Evolutionary conservation across 345 rosid species (phyloP).

Genomic region (Linum tenue): DNA sequence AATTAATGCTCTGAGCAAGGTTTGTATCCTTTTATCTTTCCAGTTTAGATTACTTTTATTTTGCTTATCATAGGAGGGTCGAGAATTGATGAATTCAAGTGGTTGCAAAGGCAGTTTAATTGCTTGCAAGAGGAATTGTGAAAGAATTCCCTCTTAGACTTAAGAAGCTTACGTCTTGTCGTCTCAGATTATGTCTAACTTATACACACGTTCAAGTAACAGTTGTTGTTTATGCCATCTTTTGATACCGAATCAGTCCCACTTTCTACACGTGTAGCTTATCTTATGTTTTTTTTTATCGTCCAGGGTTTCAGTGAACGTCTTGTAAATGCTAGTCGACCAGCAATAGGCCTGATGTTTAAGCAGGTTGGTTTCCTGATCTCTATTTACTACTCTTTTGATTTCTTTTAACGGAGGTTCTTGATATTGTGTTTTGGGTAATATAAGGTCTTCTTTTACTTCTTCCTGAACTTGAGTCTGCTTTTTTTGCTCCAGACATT

Average conservation of each 20-base stretch:
- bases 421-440: too few species aligned
- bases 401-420: too few species aligned
- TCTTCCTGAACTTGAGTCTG: background rate
- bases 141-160: background rate
- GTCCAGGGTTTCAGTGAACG: slow-evolving; percentile 91
- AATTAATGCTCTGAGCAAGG: slow-evolving; percentile 96
- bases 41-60: background rate
- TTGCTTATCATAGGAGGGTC: background rate
- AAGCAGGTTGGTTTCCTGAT: slow-evolving; percentile 54
- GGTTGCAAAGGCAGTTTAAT: background rate
- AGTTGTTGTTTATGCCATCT: background rate
- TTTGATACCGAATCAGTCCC: background rate
- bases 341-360: slow-evolving; percentile 83
- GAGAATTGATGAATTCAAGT: background rate
- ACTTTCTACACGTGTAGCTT: slow-evolving; percentile 7
- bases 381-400: background rate
- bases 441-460: too few species aligned
- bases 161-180: background rate
- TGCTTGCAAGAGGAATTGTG: background rate
- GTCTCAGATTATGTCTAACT: background rate
- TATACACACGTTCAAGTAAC: background rate
- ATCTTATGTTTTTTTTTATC: slow-evolving; percentile 13
- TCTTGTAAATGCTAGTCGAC: slow-evolving; percentile 79
- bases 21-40: slow-evolving; percentile 20
- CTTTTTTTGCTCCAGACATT: slow-evolving; percentile 50